phyloP scores from a whole-genome alignment of 2,329 filamentous ascomycete genomes.

The Fusarium euwallaceae region DNA sequence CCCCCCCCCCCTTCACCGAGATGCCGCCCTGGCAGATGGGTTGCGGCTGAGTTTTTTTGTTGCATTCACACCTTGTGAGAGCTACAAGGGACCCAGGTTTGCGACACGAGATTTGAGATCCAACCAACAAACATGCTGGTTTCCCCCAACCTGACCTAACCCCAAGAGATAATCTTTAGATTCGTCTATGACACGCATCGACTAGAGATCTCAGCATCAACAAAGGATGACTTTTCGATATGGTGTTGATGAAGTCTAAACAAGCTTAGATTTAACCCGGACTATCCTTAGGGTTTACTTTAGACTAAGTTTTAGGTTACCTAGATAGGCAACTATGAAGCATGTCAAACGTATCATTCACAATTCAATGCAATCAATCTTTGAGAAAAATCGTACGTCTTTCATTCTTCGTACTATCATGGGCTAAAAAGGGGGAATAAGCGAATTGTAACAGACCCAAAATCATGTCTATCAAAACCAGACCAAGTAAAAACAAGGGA shows the following conservation, averaged over 20 bases:
- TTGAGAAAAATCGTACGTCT: slow-evolving; percentile 18
- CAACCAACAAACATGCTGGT: neutral
- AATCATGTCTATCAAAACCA: slow-evolving; percentile 17
- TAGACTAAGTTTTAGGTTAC: neutral
- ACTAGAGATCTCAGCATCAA: neutral
- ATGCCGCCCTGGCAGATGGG: neutral
- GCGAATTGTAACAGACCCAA: slow-evolving; percentile 11
- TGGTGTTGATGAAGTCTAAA: neutral
- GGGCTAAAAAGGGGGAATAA: slow-evolving; percentile 33
- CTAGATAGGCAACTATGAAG: neutral
- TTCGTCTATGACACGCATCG: neutral
- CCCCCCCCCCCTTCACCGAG: neutral
- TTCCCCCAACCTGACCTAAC: neutral
- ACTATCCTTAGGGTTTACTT: neutral
- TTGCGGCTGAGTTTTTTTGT: neutral
- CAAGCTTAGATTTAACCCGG: neutral
- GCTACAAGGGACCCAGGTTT: neutral
- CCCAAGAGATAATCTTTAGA: neutral
- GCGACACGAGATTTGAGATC: neutral
- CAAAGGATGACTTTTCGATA: neutral
- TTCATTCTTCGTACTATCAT: slow-evolving; percentile 41
- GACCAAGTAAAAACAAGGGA: slow-evolving; percentile 24
- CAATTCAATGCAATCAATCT: neutral
- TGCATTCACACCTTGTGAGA: neutral
- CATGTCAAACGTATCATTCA: neutral